A percentile compares a stretch with the other conserved stretches of the same genome.
phyloP scores from a whole-genome alignment of 108 stramenopile species.

The Cylindrotheca fusiformis region DNA sequence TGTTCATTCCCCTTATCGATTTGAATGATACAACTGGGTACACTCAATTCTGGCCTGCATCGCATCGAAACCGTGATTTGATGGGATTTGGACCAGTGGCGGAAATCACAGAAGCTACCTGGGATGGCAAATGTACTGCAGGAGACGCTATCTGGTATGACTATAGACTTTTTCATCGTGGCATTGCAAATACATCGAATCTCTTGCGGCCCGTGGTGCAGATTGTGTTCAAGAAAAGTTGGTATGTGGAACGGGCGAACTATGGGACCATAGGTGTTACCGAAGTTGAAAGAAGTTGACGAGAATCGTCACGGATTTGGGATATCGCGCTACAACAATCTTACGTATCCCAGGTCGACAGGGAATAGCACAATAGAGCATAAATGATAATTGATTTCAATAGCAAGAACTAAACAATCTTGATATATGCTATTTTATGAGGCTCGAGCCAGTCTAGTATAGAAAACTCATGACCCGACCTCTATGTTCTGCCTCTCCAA shows the following conservation, averaged over 20 bases:
- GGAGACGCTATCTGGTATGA: slow-evolving; percentile 62
- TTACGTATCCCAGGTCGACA: too few relatives aligned
- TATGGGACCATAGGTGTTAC: too few relatives aligned
- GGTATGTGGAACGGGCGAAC: slow-evolving; percentile 52
- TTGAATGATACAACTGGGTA: slow-evolving; percentile 45
- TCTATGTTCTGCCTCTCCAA: slow-evolving; percentile 47
- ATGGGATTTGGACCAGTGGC: slow-evolving; percentile 52
- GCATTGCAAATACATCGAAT: slow-evolving; percentile 28
- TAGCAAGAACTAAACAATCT: too few relatives aligned
- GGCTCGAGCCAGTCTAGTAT: slow-evolving; percentile 10
- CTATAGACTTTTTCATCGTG: slow-evolving; percentile 53
- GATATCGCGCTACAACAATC: too few relatives aligned
- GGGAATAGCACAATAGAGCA: too few relatives aligned
- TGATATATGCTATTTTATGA: too few relatives aligned
- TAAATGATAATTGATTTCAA: too few relatives aligned
- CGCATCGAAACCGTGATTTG: slow-evolving; percentile 38
- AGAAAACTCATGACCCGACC: slow-evolving; percentile 42
- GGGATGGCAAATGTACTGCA: slow-evolving; percentile 32
- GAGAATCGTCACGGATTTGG: too few relatives aligned
- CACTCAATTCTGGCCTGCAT: slow-evolving; percentile 61
- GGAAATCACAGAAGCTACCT: slow-evolving; percentile 35
- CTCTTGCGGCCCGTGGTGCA: slow-evolving; percentile 50
- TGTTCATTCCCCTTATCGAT: slow-evolving; percentile 57
- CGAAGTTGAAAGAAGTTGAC: too few relatives aligned
- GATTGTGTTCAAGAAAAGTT: slow-evolving; percentile 47